Evolutionary conservation across 2,329 filamentous ascomycete species (phyloP), one percentile per base, ranked within the genome.

Genomic region (Teratosphaeriaceae sp.): DNA sequence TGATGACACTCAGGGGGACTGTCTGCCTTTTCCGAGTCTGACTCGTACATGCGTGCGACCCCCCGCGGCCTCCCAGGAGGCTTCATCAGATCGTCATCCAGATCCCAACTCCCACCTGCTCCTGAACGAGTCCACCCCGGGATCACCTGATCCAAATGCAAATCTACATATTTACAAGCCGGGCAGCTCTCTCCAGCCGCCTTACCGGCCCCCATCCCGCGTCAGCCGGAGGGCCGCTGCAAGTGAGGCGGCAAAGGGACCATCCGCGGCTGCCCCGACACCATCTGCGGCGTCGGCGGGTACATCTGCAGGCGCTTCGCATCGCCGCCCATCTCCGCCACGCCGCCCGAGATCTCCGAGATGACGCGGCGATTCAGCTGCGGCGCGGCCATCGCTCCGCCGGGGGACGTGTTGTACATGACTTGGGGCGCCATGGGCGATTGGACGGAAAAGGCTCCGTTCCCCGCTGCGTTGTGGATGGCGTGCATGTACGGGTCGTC

Each of bases 301-400:
- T 75, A 80, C 65, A 80, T 72, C 43, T 77, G 74, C 55, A 77
- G 77, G 50, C 78, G 70, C 57, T 82, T 82, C 4, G 70, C 63
- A 49, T 76, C 70, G 40, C 60, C 66, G 54, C 60, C 66, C 55
- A 73, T 64, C 20, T 69, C 68, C 9, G 74, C 73, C 3, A 72
- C 65, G 1, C 72, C 72, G 35, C 76, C 72, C 2, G 74, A 70
- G 44, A 82, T 78, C 23, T 80, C 77, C 2, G 76, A 79, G n/a
- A 80, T 73, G 43, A 77, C 75, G 52, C 78, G 66, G 48, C 78
- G 69, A 49, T 79, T 75, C 39, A 65, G 65, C 27, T 60, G 21
- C 58, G 9, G 40, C 39, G 57, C 54, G 9, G 57, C 60, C 50
- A 71, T 59, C 15, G 63, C 55, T 40, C 67, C 63, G 22, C 65